Evolutionary conservation across 169 alveolate species (phyloP), one percentile per base, ranked within the genome.

Genomic region (Plasmodium billcollinsi): DNA sequence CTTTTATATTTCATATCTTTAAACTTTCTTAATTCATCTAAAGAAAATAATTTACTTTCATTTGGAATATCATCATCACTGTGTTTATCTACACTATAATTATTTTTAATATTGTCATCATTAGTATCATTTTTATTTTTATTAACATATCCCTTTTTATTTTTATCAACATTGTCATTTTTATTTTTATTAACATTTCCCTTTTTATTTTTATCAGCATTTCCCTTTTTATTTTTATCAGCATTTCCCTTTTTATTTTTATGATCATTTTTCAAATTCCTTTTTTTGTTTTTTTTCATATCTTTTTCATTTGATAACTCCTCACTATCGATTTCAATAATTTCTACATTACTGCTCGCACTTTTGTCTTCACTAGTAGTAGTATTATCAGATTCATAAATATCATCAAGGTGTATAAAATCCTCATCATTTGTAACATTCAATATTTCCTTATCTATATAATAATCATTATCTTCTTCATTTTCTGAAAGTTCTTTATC

Each of bases 321-420:
- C 15, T 54, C 7, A 14, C 47, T 43, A 24, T 20, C 63, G 2
- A 33, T 39, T 62, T 80, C 67, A 7, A 80, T 21, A 72, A 80
- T n/a, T 73, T 80, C 66, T 18, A 58, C 73, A 56, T 80, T 85
- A 18, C 52, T 66, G 21, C 59, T 52, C 65, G 72, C 56, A 8
- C 33, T n/a, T 29, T 20, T 66, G 9, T 67, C 69, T 56, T 15
- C 18, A 6, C 3, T 18, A 14, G 2, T 54, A 3, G 18, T 56
- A 18, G 2, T 56, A 18, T 15, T 56, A 21, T 43, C 70, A 65
- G 67, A 45, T 18, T 33, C 49, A 29, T 20, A 21, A 6, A n/a
- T 76, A 1, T 47, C 89, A 39, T 80, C 90, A 14, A 80, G 47
- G 11, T 18, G 26, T 43, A 80, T 52, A 69, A 69, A 80, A 18